Conservation (phyloP, 257 asterid genomes). For the Paraleonurus japonicus region DNA sequence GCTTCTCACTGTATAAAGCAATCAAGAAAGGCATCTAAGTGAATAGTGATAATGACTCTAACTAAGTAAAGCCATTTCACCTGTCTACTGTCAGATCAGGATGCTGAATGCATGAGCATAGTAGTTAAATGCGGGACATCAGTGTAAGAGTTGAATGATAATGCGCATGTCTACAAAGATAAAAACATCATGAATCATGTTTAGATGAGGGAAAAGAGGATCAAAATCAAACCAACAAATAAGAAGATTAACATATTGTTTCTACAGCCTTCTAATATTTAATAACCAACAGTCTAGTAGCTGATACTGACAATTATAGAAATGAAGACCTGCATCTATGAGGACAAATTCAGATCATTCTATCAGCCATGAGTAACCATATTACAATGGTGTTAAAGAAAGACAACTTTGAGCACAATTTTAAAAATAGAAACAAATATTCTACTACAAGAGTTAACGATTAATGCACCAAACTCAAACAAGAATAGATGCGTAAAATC, state of each 20-base stretch:
- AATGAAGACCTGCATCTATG: conserved; percentile 8
- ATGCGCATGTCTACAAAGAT: conserved; percentile 70
- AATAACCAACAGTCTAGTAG: not conserved
- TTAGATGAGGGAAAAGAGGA: conserved; percentile 2
- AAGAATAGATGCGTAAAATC: conserved; percentile 18
- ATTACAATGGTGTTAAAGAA: not conserved
- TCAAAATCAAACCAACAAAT: not conserved
- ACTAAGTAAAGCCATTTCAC: conserved; percentile 32
- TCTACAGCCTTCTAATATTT: conserved; percentile 11
- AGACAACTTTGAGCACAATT: not conserved
- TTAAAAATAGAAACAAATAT: conserved; percentile 4
- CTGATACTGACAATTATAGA: not conserved
- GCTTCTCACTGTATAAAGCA: conserved; percentile 62
- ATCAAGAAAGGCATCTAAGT: conserved; percentile 23
- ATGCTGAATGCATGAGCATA: conserved; percentile 54
- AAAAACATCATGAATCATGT: conserved; percentile 16
- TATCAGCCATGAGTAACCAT: conserved; percentile 4
- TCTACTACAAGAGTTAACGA: not conserved
- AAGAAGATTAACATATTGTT: not conserved
- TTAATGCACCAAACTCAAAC: conserved; percentile 14
- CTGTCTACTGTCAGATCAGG: conserved; percentile 75
- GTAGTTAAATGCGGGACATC: conserved; percentile 51
- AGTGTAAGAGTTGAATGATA: conserved; percentile 47
- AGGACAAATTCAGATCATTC: not conserved
- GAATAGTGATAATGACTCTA: conserved; percentile 4